Base-by-base conservation (phyloP, 352 stramenopile genomes). In the Sclerospora graminicola region DNA sequence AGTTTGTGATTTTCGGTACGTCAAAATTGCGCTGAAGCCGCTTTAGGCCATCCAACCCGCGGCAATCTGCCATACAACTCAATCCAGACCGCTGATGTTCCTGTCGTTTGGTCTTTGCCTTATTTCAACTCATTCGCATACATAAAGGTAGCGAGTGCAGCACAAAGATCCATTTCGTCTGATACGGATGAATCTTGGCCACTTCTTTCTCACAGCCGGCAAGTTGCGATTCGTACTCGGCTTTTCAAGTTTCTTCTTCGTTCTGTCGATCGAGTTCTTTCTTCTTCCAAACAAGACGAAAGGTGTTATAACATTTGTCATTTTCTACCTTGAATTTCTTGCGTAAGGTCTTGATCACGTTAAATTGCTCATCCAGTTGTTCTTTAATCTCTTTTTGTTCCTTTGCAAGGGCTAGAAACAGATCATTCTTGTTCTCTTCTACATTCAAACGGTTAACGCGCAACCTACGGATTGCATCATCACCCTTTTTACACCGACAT, bases 151-250 rank as follows among this genome's bases (percentile, higher is more conserved):
- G 95, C 74, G 9, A 98, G 72, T 34, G 90, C 95, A 48, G 97
- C 90, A 52, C 91, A 97, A 6, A 98, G 70, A 54, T 93, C 85
- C 73, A 97, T 93, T 57, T 98, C 54, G 97, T 88, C 68, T 98
- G 91, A 64, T 96, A 97, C 24, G 91, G 90, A 65, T 95, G 90
- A 62, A 97, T 97, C 70, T 97, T 97, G 46, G 85, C 64, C 64
- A 97, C 87, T 58, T 97, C 93, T 55, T 95, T 86, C 57, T 97
- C 90, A 63, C 97, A 98, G 49, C 96, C 75, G n/a, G 95, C 82
- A 51, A 98, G 82, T 67, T 97, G 97, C 54, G 90, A 84, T 36
- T 97, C 90, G 47, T 94, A 94, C 49, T 97, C 77, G 31, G 76
- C 67, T 48, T 84, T 80, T 48, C 80, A 78, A 20, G 42, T 60